These are phyloP conservation scores for Wallacemonas sp. DNA, from an alignment of 208 protist species.

Conservation along the genomic window DNA sequence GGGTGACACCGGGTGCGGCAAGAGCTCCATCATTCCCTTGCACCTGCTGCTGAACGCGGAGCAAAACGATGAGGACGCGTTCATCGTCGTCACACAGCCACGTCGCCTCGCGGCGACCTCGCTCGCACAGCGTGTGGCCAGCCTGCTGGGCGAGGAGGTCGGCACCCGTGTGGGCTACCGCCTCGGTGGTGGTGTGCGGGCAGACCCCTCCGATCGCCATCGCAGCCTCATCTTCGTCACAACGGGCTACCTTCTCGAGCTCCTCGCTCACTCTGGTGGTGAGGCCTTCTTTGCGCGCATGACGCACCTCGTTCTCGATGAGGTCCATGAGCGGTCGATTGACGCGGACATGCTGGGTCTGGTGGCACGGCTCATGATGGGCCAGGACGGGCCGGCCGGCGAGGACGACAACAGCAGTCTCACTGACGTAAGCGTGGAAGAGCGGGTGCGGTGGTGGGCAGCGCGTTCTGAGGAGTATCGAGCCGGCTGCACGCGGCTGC, in stretches of 20 bases:
- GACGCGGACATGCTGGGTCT: conserved; percentile 41
- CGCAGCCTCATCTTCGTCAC: conserved; percentile 34
- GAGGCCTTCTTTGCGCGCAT: conserved; percentile 21
- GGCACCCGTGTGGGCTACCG: conserved; percentile 34
- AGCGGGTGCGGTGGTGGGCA: conserved; percentile 10
- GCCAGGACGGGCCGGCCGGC: neutral
- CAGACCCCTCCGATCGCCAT: neutral
- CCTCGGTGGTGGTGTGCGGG: conserved; percentile 42
- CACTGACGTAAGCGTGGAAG: neutral
- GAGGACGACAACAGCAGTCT: neutral
- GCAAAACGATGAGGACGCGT: neutral
- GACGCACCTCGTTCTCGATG: conserved; percentile 42
- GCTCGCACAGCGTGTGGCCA: conserved; percentile 25
- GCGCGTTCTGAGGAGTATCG: neutral
- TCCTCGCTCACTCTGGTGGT: conserved; percentile 22
- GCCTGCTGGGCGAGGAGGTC: conserved; percentile 18
- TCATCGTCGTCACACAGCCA: conserved; percentile 48
- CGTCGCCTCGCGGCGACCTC: conserved; percentile 33
- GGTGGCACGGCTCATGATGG: conserved; percentile 28
- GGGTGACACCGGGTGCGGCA: conserved; percentile 36
- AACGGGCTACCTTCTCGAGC: conserved; percentile 26
- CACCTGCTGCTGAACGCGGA: conserved; percentile 26
- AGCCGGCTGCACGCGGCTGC: conserved; percentile 11
- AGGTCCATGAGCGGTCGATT: conserved; percentile 45
- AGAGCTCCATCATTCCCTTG: conserved; percentile 37